Base-by-base conservation (phyloP, 345 rosid genomes). In the Citrus maxima region DNA sequence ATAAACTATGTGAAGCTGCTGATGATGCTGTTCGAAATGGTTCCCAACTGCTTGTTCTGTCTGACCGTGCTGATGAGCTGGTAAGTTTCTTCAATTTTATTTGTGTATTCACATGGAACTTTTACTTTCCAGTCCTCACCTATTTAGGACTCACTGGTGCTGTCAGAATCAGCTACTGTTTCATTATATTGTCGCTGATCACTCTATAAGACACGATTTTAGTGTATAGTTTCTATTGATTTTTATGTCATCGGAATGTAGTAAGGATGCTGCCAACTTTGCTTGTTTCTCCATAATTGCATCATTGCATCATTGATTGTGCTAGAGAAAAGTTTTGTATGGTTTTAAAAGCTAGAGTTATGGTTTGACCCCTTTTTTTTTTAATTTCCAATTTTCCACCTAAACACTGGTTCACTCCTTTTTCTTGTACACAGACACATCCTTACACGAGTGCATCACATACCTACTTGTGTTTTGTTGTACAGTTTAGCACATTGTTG, bases 11-110 rank as follows among this genome's bases (percentile, higher is more conserved):
- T 87, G 99, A 93, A 81, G 94, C 92, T 80, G 98, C 99, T 80
- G 99, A 92, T 89, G 99, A 92, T 68, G 99, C 98, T 73, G 99
- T 96, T 89, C 87, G 94, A 75, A 93, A 88, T 87, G 99, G 99
- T 81, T 92, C 97, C 54, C 95, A 96, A 82, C 88, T 96, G 34
- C 98, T 96, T 85, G 86, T 96, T 83, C 94, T 96, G 28, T 96
- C 97, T 69, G 98, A 96, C 80, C 89, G 97, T 35, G 66, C 92
- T 74, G 95, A 90, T 84, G 89, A 76, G 76, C 85, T 94, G 88
- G 99, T 93, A 88, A 83, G 74, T 30, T 24, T 74, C 30, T 63
- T 77, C 67, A 72, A 30, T 76, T 77, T 54, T 58, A 40, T 49
- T 54, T 34, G 35, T 67, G 46, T 56, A 21, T 59, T 73, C 2